Evolutionary conservation across 371 early-diverging fungal genomes (phyloP).

Genomic region (Sporodiniella umbellata): DNA sequence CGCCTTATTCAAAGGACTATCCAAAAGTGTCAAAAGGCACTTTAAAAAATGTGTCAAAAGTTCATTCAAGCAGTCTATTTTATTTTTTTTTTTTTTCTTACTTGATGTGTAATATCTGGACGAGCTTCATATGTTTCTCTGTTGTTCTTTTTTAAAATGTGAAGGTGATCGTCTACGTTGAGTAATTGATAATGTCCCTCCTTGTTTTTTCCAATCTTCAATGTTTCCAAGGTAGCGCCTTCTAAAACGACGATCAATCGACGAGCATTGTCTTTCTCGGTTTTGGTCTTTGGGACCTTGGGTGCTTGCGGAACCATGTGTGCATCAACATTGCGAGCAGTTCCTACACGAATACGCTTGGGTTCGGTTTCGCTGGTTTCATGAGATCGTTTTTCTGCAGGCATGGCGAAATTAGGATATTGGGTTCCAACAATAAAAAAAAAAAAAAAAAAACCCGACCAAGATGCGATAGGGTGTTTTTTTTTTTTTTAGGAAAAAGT

Average conservation of each 20-base stretch:
- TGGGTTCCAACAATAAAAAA: neutral
- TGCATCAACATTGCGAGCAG: constrained; percentile 46
- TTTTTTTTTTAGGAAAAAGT: neutral
- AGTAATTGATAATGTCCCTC: constrained; percentile 89
- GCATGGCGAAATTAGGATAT: neutral
- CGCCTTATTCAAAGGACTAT: constrained; percentile 98
- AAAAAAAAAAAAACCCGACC: neutral
- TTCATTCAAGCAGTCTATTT: too few relatives aligned
- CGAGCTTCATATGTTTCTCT: constrained; percentile 83
- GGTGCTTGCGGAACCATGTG: constrained; percentile 75
- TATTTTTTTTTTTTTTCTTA: constrained; percentile 26
- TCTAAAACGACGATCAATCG: constrained; percentile 94
- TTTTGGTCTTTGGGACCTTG: constrained; percentile 71
- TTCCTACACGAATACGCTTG: constrained; percentile 49
- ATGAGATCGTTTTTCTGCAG: constrained; percentile 18
- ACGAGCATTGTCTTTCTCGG: constrained; percentile 73
- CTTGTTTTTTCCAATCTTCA: constrained; percentile 88
- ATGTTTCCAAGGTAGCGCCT: constrained; percentile 90
- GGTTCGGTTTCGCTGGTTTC: constrained; percentile 18
- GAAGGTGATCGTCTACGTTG: constrained; percentile 96
- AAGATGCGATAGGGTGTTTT: too few relatives aligned
- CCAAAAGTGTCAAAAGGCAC: constrained; percentile 94
- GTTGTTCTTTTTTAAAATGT: constrained; percentile 81
- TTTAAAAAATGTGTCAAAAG: constrained; percentile 22
- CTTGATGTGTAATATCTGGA: constrained; percentile 97